These are phyloP conservation scores for Orychophragmus violaceus DNA, from an alignment of 345 rosid species.

Conservation along the genomic window DNA sequence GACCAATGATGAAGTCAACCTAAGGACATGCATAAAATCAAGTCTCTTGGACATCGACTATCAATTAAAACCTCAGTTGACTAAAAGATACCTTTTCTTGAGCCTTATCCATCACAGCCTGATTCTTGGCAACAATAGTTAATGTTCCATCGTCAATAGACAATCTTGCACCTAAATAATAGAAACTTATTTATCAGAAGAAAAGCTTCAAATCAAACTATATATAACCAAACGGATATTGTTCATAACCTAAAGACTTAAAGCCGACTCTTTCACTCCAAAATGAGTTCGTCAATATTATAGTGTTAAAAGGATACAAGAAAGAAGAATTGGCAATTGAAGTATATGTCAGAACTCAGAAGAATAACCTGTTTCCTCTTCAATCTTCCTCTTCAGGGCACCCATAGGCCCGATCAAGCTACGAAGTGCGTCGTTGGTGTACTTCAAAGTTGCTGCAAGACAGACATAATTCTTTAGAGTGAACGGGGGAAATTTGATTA, in stretches of 20 bases:
- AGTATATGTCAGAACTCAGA: not conserved
- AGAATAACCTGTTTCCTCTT: constrained; percentile 82
- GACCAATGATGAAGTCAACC: constrained; percentile 80
- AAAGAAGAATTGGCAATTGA: not conserved
- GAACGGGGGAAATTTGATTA: not conserved
- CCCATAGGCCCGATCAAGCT: constrained; percentile 86
- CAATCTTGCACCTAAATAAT: constrained; percentile 61
- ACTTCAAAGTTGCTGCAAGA: constrained; percentile 66
- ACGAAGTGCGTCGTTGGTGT: constrained; percentile 78
- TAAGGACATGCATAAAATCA: constrained; percentile 30
- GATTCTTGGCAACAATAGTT: constrained; percentile 81
- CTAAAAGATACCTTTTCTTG: constrained; percentile 59
- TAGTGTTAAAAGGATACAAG: not conserved
- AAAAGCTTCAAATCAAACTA: not conserved
- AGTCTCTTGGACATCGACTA: not conserved
- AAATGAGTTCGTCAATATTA: not conserved
- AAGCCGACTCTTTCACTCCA: not conserved
- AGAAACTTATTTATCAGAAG: not conserved
- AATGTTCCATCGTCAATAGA: constrained; percentile 73
- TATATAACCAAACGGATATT: not conserved
- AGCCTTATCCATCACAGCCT: constrained; percentile 65
- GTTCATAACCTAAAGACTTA: not conserved
- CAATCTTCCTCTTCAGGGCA: constrained; percentile 70
- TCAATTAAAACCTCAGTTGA: constrained; percentile 4
- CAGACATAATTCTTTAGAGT: constrained; percentile 4